phyloP scores from a whole-genome alignment of 1,139 yeast species.

The Insectozyma bohioensis region DNA sequence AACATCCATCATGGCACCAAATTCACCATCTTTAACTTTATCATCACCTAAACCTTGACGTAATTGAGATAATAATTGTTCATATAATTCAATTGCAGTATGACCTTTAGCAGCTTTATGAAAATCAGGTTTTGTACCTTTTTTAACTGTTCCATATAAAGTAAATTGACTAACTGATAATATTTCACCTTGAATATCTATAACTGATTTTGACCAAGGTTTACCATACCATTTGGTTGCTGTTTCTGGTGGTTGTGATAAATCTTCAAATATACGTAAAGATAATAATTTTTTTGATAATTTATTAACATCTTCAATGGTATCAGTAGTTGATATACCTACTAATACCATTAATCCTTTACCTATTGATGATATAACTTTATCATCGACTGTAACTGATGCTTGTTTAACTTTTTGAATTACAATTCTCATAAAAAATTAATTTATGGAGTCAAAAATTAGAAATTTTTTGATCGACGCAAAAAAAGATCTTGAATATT shows the following conservation, averaged over 20 bases:
- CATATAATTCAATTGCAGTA: conserved; percentile 67
- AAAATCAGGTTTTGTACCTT: conserved; percentile 93
- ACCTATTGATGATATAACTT: conserved; percentile 67
- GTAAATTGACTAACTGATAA: conserved; percentile 84
- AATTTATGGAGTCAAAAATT: too few relatives aligned
- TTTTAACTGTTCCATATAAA: conserved; percentile 74
- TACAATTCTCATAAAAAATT: conserved; percentile 76
- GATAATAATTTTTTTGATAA: conserved; percentile 66
- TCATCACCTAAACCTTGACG: conserved; percentile 56
- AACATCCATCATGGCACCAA: conserved; percentile 98
- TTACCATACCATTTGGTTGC: conserved; percentile 61
- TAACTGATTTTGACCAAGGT: conserved; percentile 43
- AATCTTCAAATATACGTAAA: conserved; percentile 72
- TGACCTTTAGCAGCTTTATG: conserved; percentile 85
- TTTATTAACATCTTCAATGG: conserved; percentile 66
- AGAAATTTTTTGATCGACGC: neutral
- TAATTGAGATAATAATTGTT: conserved; percentile 53
- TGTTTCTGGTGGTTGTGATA: conserved; percentile 25
- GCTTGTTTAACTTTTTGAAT: conserved; percentile 86
- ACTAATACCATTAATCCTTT: conserved; percentile 79
- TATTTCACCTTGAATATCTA: conserved; percentile 31
- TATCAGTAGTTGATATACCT: conserved; percentile 79
- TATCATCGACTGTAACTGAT: conserved; percentile 76
- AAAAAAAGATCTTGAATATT: neutral
- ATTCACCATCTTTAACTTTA: conserved; percentile 79